phyloP scores from a whole-genome alignment of 2,329 filamentous ascomycete genomes.

The Zasmidium citrigriseum region DNA sequence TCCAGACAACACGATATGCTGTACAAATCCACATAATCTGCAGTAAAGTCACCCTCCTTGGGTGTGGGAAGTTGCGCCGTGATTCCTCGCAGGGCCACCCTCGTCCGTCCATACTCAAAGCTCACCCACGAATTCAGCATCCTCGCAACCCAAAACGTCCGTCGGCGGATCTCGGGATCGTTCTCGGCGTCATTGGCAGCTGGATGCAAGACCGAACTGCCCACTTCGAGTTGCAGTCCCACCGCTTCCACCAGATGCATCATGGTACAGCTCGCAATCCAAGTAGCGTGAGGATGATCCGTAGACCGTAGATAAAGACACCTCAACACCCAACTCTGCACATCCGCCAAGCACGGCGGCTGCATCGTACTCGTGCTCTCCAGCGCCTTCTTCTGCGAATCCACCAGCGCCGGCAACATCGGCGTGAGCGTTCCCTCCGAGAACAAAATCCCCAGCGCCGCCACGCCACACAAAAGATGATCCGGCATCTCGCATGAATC shows the following conservation, averaged over 20 bases:
- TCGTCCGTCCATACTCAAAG: conserved; percentile 59
- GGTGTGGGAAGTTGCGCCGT: conserved; percentile 44
- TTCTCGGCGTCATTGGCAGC: conserved; percentile 23
- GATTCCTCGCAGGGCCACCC: conserved; percentile 52
- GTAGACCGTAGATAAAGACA: conserved; percentile 57
- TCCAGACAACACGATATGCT: conserved; percentile 57
- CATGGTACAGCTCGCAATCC: conserved; percentile 59
- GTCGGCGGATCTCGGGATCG: conserved; percentile 29
- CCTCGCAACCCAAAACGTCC: conserved; percentile 52
- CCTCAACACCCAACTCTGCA: conserved; percentile 56
- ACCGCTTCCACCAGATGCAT: conserved; percentile 62
- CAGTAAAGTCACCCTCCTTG: conserved; percentile 45
- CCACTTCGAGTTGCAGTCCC: conserved; percentile 47
- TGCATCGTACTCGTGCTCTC: conserved; percentile 40
- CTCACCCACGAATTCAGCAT: conserved; percentile 63
- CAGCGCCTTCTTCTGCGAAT: conserved; percentile 47
- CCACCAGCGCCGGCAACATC: conserved; percentile 27
- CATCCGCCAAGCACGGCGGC: conserved; percentile 42
- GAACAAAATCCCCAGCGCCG: conserved; percentile 56
- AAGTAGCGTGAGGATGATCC: conserved; percentile 55
- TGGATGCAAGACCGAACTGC: conserved; percentile 29
- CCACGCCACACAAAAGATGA: conserved; percentile 55
- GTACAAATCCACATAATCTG: conserved; percentile 55
- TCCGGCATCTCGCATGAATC: conserved; percentile 28
- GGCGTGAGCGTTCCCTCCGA: conserved; percentile 27